Evolutionary conservation across 371 early-diverging fungal species (phyloP).

Genomic region (Mortierella sp.): DNA sequence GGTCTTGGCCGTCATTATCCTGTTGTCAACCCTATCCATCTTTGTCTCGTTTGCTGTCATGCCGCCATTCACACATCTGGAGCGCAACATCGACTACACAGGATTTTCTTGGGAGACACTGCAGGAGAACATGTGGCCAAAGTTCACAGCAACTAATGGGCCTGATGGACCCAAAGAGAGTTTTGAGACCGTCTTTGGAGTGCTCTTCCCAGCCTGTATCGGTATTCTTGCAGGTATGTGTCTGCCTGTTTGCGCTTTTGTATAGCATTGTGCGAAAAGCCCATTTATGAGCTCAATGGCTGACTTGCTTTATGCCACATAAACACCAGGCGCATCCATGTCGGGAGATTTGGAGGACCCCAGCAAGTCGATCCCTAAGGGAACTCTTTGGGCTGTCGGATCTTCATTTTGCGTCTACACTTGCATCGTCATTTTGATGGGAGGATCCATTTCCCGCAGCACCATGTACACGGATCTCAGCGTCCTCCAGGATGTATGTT

Average conservation of each 20-base stretch:
- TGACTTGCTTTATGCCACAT: background rate
- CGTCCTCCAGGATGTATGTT: conserved; percentile 68
- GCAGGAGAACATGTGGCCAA: conserved; percentile 70
- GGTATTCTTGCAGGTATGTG: conserved; percentile 71
- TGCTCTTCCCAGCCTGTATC: conserved; percentile 75
- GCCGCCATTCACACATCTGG: conserved; percentile 62
- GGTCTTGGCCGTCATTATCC: conserved; percentile 61
- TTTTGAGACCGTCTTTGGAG: conserved; percentile 65
- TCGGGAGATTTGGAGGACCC: conserved; percentile 75
- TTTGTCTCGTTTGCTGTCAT: conserved; percentile 66
- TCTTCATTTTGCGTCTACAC: conserved; percentile 68
- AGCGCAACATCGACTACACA: conserved; percentile 64
- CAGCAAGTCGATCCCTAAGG: conserved; percentile 72
- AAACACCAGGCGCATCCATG: conserved; percentile 66
- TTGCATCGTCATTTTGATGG: conserved; percentile 63
- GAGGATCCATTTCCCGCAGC: conserved; percentile 63
- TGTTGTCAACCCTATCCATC: conserved; percentile 64
- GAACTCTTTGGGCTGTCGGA: conserved; percentile 70
- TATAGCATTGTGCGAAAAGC: background rate
- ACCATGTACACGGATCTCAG: conserved; percentile 69
- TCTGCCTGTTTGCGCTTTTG: background rate
- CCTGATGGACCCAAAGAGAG: conserved; percentile 58
- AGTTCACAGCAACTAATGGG: conserved; percentile 54
- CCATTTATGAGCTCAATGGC: background rate
- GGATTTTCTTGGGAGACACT: conserved; percentile 66